These are phyloP conservation scores for Dillenia turbinata DNA, from an alignment of 164 flowering plant genomes.

Conservation along the genomic window DNA sequence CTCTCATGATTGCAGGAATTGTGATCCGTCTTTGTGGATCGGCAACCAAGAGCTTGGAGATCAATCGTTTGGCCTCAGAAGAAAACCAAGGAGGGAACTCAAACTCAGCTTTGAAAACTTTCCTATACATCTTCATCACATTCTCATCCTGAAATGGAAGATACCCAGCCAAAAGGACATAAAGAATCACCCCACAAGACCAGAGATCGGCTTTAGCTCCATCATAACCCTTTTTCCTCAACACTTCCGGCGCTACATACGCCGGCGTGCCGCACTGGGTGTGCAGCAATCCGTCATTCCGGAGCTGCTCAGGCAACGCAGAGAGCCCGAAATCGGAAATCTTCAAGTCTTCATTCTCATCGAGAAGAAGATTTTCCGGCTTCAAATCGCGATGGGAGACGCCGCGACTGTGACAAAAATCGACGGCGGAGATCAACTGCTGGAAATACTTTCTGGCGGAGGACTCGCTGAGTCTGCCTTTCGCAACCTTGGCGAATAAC, in stretches of 20 bases:
- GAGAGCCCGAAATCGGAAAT: conserved; percentile 55
- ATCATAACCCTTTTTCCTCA: conserved; percentile 46
- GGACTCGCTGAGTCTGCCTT: conserved; percentile 45
- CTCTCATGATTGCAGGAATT: conserved; percentile 28
- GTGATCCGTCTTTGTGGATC: conserved; percentile 40
- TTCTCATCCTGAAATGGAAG: conserved; percentile 50
- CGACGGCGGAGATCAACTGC: conserved; percentile 44
- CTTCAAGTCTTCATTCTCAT: conserved; percentile 40
- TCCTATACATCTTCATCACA: conserved; percentile 42
- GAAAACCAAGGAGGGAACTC: conserved; percentile 53
- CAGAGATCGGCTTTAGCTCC: conserved; percentile 53
- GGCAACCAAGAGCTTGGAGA: conserved; percentile 37
- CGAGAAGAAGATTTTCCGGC: conserved; percentile 53
- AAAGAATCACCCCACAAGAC: conserved; percentile 60
- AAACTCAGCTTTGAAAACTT: conserved; percentile 45
- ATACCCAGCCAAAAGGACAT: conserved; percentile 39
- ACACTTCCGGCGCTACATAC: conserved; percentile 60
- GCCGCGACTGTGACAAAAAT: conserved; percentile 57
- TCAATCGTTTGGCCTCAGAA: conserved; percentile 25
- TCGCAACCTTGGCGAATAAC: conserved; percentile 35
- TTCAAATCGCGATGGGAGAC: conserved; percentile 53
- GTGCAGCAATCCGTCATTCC: conserved; percentile 43
- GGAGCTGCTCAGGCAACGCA: conserved; percentile 36
- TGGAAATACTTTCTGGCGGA: conserved; percentile 46
- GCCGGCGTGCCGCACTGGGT: conserved; percentile 65